Evolutionary conservation across 768 basidiomycete genomes (phyloP), one percentile per base, ranked within the genome.

Genomic region (Termitomyces sp.): DNA sequence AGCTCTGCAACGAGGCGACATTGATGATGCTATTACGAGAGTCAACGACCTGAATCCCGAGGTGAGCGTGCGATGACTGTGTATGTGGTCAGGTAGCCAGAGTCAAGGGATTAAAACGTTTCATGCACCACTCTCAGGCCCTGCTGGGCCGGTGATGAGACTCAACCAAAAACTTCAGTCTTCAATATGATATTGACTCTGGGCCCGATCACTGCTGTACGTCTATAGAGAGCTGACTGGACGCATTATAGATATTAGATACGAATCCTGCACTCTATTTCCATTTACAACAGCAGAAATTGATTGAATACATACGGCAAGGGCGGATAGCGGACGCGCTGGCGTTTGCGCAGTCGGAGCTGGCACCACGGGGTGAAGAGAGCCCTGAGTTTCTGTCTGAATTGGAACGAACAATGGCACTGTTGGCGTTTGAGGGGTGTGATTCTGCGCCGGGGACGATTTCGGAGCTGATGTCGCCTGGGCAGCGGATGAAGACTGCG

Each of bases 71-170:
- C 75, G 36, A 68, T 39, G 15, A 46, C 63, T 58, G 59, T 58
- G 49, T 63, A 44, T 55, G 54, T 32, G 35, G 44, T 42, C 49
- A 36, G 44, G 38, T 63, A 59, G 54, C 62, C 55, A 61, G 71
- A 55, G 65, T 70, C 73, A 78, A 74, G 92, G 79, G 94, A 96
- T 96, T 95, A 89, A 79, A 93, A 68, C 70, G 73, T 85, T 89
- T 91, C 93, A 97, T 97, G 96, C 95, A 97, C 96, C 95, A 96
- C 94, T 89, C 95, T 85, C 81, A 97, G 87, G 79, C 87, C 77
- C 70, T 32, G 16, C 70, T 73, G 59, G 85, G 90, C 85, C 89
- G 81, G 78, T 94, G 94, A 92, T 89, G 95, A 96, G 74, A 86
- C 69, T 73, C 67, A 80, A 84, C 75, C 81, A 81, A 86, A 89